Evolutionary conservation across 768 basidiomycete genomes (phyloP), one percentile per base, ranked within the genome.

Genomic region (Russula abietina): DNA sequence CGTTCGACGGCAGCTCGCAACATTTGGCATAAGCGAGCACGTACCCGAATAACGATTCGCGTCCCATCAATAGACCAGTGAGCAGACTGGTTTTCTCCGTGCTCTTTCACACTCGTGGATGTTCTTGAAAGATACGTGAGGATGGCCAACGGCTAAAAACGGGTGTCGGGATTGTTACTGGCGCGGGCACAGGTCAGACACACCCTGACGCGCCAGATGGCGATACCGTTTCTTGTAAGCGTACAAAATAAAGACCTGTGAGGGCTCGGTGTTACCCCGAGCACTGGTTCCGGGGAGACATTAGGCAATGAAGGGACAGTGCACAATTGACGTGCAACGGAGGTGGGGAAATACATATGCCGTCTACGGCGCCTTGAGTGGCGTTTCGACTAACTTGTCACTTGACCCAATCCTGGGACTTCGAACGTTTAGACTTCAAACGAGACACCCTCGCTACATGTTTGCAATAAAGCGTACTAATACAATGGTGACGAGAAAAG

Each of bases 31-130:
- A 36, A 1, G 24, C 49, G 43, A 38, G 22, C 7, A 73, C 85
- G 59, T 61, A 90, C 94, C 75, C 89, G 84, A 24, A 98, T 81
- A 57, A 94, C 83, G 53, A 98, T 83, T 68, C 85, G 80, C 69
- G 79, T 79, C 38, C 89, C 87, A 71, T 94, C 92, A 57, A 87
- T 86, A 19, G 93, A 85, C 93, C 94, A 98, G 69, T 84, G 81
- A 14, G 83, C 83, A 57, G 81, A 75, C 22, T 79, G 65, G 68
- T 93, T 96, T 69, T 86, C 82, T n/a, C 94, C 94, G 71, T 95
- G 93, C 62, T 90, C 87, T 59, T 81, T 73, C 43, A 96, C 76
- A 19, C 92, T 95, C 1, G 83, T 82, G 8, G 85, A 77, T 39
- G 91, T 90, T 58, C 94, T 84, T 36, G 86, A 80, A 19, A 96